Evolutionary conservation across 2,329 filamentous ascomycete species (phyloP), one percentile per base, ranked within the genome.

Genomic region (Monilinia fructicola): DNA sequence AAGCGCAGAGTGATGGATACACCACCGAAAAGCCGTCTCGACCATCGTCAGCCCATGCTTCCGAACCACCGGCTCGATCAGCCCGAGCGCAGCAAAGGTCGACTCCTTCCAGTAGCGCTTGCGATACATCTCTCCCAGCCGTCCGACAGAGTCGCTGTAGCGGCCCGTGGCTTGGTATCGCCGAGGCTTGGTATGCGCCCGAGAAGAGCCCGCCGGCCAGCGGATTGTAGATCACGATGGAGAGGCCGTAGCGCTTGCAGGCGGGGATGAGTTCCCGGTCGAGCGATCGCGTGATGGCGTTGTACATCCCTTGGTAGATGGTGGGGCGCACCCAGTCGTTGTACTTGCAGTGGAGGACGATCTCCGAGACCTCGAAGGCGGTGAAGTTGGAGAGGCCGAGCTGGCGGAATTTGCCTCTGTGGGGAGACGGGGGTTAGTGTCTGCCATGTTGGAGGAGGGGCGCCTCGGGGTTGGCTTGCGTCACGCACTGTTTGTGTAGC

Each of bases 221-320:
- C 0, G 91, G 92, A 76, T 95, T 96, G 79, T 93, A 94, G 53
- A 92, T 82, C 10, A 94, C 91, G 55, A 95, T 83, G 69, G 93
- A 89, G 28, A 95, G 82, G 2, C 90, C 90, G 76, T 92, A 94
- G 63, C 90, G 85, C 28, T 86, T 86, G 75, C 90, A 93, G 28
- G 87, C 87, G 3, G 87, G 86, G 64, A 95, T 83, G 53, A 95
- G 81, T 77, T 95, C 91, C 0, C 84, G 77, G 76, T 95, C 92
- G 69, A 94, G 88, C 65, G 85, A 85, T 63, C 92, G 86, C 28
- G 88, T 91, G 71, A 93, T 90, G 67, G 85, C 86, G 77, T 94
- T 94, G 78, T 93, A 94, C 90, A 95, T 94, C 73, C 84, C 92
- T 78, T 95, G 92, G 78, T 91, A 96, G 66, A 96, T 86, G 0